Evolutionary conservation across 1,284 basidiomycete genomes (phyloP).

Genomic region (Leccinum solheimii): DNA sequence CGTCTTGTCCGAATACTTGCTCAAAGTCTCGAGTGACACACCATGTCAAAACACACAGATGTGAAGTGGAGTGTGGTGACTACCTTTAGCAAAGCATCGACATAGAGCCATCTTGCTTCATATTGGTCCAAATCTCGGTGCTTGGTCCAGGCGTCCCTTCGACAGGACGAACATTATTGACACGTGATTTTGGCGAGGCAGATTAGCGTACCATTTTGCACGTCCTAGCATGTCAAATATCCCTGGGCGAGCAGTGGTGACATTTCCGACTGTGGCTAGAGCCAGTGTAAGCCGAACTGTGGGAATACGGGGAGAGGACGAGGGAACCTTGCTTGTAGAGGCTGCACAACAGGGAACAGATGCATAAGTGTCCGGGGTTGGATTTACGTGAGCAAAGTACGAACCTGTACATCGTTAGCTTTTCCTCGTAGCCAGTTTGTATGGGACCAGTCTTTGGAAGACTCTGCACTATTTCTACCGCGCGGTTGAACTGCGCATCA

Average conservation of each 20-base stretch:
- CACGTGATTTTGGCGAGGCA: slow-evolving; percentile 27
- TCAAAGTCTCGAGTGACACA: slow-evolving; percentile 59
- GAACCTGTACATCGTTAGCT: slow-evolving; percentile 90
- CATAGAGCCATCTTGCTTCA: slow-evolving; percentile 90
- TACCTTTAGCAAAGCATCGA: slow-evolving; percentile 85
- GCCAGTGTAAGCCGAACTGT: slow-evolving; percentile 13
- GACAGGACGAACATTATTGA: slow-evolving; percentile 9
- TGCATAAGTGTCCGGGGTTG: slow-evolving; percentile 7
- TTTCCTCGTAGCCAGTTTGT: slow-evolving; percentile 96
- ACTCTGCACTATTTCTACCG: slow-evolving; percentile 90
- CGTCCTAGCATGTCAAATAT: slow-evolving; percentile 92
- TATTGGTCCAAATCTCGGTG: slow-evolving; percentile 77
- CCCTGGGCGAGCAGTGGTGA: slow-evolving; percentile 76
- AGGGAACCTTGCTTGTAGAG: slow-evolving; percentile 87
- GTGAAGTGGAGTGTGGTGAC: slow-evolving; percentile 12
- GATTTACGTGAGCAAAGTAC: slow-evolving; percentile 21
- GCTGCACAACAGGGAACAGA: slow-evolving; percentile 40
- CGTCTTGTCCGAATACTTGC: slow-evolving; percentile 82
- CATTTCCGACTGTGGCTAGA: slow-evolving; percentile 86
- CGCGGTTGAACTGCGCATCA: slow-evolving; percentile 86
- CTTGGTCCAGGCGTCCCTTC: slow-evolving; percentile 93
- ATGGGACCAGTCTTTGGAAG: slow-evolving; percentile 94
- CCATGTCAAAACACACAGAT: background rate
- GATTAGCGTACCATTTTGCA: slow-evolving; percentile 79
- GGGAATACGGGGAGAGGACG: background rate